These are phyloP conservation scores for Diaporthe eres DNA, from an alignment of 2,329 filamentous ascomycete species.

Conservation along the genomic window DNA sequence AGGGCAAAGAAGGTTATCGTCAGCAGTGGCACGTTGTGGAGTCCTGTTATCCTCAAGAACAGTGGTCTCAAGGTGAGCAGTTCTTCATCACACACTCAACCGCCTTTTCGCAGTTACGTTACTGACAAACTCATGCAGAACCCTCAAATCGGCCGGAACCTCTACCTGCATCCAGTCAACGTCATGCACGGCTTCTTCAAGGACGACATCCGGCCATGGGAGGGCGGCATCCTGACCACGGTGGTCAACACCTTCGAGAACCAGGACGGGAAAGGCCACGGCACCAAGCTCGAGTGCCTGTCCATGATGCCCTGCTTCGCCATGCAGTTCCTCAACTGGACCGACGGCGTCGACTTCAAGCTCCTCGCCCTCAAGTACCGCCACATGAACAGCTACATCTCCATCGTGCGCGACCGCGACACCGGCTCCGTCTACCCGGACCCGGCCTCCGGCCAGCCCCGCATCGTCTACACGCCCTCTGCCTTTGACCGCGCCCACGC, in stretches of 20 bases:
- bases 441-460: conserved; percentile 71
- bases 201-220: conserved; percentile 76
- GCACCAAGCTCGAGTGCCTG: conserved; percentile 81
- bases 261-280: conserved; percentile 81
- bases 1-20: conserved; percentile 83
- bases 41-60: conserved; percentile 78
- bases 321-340: conserved; percentile 75
- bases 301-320: conserved; percentile 77
- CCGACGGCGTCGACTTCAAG: conserved; percentile 76
- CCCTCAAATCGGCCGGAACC: conserved; percentile 83
- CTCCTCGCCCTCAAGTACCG: conserved; percentile 74
- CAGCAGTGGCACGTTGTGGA: conserved; percentile 79
- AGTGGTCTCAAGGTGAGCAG: conserved; percentile 76
- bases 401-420: conserved; percentile 79
- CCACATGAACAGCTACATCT: conserved; percentile 78
- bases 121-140: conserved; percentile 65
- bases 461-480: conserved; percentile 79
- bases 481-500: conserved; percentile 78
- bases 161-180: conserved; percentile 84
- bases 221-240: conserved; percentile 80
- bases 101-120: background rate
- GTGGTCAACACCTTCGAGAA: conserved; percentile 85
- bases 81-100: rapidly evolving
- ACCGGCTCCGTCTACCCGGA: conserved; percentile 80
- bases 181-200: conserved; percentile 72